Base-by-base conservation (phyloP, 2,329 filamentous ascomycete genomes). In the Colletotrichum orchidophilum region DNA sequence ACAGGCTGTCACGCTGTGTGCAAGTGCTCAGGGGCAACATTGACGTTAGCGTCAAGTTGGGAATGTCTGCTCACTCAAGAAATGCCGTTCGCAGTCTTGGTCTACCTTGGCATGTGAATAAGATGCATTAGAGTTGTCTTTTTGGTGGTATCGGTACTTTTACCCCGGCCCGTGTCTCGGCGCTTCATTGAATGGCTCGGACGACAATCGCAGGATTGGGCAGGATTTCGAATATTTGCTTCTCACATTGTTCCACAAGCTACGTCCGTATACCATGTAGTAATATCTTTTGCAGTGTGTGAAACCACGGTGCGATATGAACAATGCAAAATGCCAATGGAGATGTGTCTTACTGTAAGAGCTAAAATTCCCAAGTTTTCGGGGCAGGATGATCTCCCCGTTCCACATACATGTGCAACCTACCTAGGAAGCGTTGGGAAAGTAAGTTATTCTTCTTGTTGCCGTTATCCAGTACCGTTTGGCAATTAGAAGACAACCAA, bases 1-100 rank as follows among this genome's bases (percentile, higher is more conserved):
- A 31, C 33, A 35, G 42, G 58, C 57, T 68, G 58, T 58, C 33
- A 35, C 31, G 58, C 57, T 68, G 58, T 58, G 63, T 33, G 39
- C 49, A 31, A 29, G n/a, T 42, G 29, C 63, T 31, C 50, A 66
- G 67, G 63, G 58, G 27, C 64, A 63, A 29, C 53, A n/a, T 29
- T 35, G 42, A 59, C 33, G 68, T 54, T 67, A 63, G 52, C 52
- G 58, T 46, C 60, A 26, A 21, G 21, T 11, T n/a, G 46, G 26
- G 39, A 42, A 31, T 39, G 42, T 53, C 42, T 42, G 9, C 52
- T 24, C 31, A 21, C 8, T 24, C 26, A 8, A 52, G 6, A 9
- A 62, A 55, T 49, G 58, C 58, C 57, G 64, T 39, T 71, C 29
- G 46, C 64, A 9, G 53, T 24, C 13, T 54, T 5, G 12, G 5